These are phyloP conservation scores for Biancaea sappan DNA, from an alignment of 306 rosid species.

Conservation along the genomic window DNA sequence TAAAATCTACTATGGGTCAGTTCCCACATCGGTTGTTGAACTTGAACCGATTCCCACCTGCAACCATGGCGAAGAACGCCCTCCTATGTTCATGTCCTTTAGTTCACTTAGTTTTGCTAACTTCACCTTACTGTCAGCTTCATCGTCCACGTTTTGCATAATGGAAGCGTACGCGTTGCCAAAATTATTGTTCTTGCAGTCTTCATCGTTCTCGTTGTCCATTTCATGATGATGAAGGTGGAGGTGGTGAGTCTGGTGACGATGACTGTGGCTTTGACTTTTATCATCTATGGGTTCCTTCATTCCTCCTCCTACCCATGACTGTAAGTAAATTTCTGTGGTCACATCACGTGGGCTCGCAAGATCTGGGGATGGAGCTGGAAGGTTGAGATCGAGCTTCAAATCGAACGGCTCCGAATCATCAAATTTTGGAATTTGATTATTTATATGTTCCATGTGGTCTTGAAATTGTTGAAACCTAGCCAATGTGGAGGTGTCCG, in stretches of 20 bases:
- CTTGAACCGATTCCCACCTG: constrained; percentile 91
- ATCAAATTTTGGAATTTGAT: constrained; percentile 58
- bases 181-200: constrained; percentile 34
- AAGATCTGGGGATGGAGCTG: constrained; percentile 55
- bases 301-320: constrained; percentile 51
- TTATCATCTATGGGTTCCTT: background rate
- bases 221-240: constrained; percentile 15
- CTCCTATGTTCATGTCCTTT: constrained; percentile 66
- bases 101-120: constrained; percentile 87
- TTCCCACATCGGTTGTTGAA: constrained; percentile 65
- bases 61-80: constrained; percentile 85
- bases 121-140: constrained; percentile 75
- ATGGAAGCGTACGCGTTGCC: constrained; percentile 27
- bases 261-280: constrained; percentile 14
- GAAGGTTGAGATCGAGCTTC: constrained; percentile 85
- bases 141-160: constrained; percentile 62
- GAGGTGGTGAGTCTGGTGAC: background rate
- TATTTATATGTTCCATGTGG: constrained; percentile 51
- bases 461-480: constrained; percentile 81
- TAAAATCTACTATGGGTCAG: constrained; percentile 42
- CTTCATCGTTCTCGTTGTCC: constrained; percentile 39
- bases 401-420: constrained; percentile 55
- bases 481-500: constrained; percentile 54
- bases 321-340: constrained; percentile 58
- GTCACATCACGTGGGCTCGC: constrained; percentile 38